Base-by-base conservation (phyloP, 345 rosid genomes). In the Dipteronia dyeriana region DNA sequence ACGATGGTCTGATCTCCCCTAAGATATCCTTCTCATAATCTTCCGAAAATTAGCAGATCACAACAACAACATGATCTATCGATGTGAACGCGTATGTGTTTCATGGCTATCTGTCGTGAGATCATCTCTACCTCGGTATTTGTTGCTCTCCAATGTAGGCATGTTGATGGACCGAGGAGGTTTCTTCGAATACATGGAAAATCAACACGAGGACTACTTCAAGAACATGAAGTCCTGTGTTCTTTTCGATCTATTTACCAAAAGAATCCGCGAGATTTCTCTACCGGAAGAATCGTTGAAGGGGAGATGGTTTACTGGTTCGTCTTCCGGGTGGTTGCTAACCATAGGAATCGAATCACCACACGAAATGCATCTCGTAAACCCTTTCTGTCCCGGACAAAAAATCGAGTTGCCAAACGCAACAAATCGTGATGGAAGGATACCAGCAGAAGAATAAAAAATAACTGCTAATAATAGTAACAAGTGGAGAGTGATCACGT, bases 51-150 rank as follows among this genome's bases (percentile, higher is more conserved):
- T 76, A 22, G 5, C 60, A 5, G 8, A 57, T 2, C 12, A 9
- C 3, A 9, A 41, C 9, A 7, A 6, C 45, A 41, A 41, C 45
- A 41, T 9, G 45, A 12, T 76, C 20, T 13, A 41, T 49, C 61
- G 68, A 19, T 68, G 79, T 23, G 14, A 23, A 2, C 0, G 7
- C 9, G 62, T 76, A 29, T 68, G 69, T 12, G 45, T 43, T 59
- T 69, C 74, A 26, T 76, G 79, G 75, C 11, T 45, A 53, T n/a
- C 19, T 0, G 79, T n/a, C 6, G 74, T 62, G 5, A 20, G 29
- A 1, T 12, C 12, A 2, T 19, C 60, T 2, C 14, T 53, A 19
- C 31, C 45, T 7, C 11, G 57, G 22, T 60, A 22, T 60, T 1
- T 60, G 54, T 60, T 11, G 12, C 12, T 60, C 9, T n/a, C 25